Evolutionary conservation across 371 early-diverging fungal species (phyloP).

Genomic region (Funneliformis caledonium): DNA sequence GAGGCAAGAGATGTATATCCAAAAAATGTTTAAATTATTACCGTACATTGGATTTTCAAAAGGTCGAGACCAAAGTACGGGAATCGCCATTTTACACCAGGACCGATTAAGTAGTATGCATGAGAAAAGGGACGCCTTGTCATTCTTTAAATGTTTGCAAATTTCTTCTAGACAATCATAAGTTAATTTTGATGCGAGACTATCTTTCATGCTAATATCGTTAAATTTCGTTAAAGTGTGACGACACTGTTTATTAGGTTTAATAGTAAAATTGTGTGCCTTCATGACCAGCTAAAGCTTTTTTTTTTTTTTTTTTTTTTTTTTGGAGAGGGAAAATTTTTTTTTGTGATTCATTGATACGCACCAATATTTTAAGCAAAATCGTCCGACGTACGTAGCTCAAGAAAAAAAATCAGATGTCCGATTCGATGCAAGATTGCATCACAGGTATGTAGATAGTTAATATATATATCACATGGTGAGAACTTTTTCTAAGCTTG

Average conservation of each 20-base stretch:
- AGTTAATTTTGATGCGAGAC: background rate
- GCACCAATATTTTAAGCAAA: no score
- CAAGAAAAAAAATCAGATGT: no score
- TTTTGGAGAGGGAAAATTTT: background rate
- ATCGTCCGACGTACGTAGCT: no score
- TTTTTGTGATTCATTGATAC: no score
- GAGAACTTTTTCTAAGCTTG: no score
- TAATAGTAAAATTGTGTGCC: background rate
- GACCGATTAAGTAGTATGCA: slow-evolving; percentile 4
- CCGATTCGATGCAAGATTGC: no score
- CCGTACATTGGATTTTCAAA: background rate
- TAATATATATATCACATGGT: no score
- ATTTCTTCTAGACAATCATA: slow-evolving; percentile 16
- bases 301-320: no score
- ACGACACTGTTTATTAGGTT: no score
- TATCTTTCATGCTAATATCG: no score
- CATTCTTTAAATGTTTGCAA: background rate
- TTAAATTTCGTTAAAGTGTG: no score
- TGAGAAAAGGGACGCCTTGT: background rate
- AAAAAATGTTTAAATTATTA: background rate
- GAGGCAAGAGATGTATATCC: slow-evolving; percentile 10
- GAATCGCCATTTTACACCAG: slow-evolving; percentile 11
- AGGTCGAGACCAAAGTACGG: slow-evolving; percentile 14
- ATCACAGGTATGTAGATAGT: no score
- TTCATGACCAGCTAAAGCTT: background rate